Conservation (phyloP, 805 yeast species). For the Starmerella bombi region DNA sequence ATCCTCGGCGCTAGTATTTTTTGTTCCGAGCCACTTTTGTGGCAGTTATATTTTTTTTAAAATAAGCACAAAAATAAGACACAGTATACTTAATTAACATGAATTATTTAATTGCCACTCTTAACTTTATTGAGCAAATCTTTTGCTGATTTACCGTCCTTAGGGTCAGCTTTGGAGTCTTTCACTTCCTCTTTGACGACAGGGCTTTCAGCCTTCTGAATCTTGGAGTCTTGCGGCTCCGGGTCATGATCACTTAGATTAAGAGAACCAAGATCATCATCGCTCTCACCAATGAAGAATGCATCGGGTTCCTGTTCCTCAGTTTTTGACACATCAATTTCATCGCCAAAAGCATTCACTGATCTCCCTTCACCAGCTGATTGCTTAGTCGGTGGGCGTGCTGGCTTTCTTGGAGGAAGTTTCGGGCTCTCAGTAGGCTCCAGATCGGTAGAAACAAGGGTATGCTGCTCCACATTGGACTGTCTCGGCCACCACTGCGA, state of each 20-base stretch:
- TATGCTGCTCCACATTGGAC: not conserved
- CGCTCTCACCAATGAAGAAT: conserved; percentile 25
- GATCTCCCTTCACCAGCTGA: conserved; percentile 8
- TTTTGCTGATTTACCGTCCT: conserved; percentile 4
- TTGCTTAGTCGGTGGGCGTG: not conserved
- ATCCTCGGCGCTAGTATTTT: conserved; percentile 20
- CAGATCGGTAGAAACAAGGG: not conserved
- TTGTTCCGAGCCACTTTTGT: too few species aligned
- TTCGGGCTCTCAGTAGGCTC: conserved; percentile 1
- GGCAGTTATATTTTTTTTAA: too few species aligned
- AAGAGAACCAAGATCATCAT: conserved; percentile 19
- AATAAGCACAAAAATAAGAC: too few species aligned
- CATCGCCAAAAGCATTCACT: conserved; percentile 24
- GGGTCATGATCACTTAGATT: not conserved
- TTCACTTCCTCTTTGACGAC: not conserved
- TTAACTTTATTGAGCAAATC: conserved; percentile 7
- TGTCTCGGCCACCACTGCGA: conserved; percentile 14
- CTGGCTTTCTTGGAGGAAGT: conserved; percentile 13
- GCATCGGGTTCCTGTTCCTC: conserved; percentile 23
- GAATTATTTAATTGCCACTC: not conserved
- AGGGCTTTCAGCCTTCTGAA: not conserved
- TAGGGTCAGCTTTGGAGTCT: conserved; percentile 1
- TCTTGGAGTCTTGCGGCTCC: conserved; percentile 2
- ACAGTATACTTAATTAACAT: not conserved
- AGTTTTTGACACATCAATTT: conserved; percentile 1